Conservation (phyloP, 1,284 basidiomycete species). For the Psilocybe mexicana region DNA sequence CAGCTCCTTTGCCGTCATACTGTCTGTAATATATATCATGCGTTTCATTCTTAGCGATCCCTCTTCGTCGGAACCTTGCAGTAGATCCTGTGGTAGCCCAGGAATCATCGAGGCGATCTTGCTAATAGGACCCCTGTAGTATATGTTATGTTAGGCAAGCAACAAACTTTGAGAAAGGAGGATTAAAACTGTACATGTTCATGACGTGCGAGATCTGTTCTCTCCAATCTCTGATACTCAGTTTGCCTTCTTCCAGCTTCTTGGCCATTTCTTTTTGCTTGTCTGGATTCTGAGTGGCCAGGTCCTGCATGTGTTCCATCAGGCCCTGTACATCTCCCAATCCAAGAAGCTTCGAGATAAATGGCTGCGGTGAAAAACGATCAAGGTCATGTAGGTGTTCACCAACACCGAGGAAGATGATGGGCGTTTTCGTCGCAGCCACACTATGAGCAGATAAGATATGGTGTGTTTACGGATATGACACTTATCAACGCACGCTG, state of each 20-base stretch:
- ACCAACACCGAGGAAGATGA: constrained; percentile 98
- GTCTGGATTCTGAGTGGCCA: constrained; percentile 90
- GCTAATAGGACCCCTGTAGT: constrained; percentile 86
- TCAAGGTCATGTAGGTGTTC: constrained; percentile 97
- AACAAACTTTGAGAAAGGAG: constrained; percentile 2
- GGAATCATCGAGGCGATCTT: constrained; percentile 99
- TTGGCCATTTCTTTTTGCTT: constrained; percentile 98
- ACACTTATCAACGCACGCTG: constrained; percentile 71
- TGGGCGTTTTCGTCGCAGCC: constrained; percentile 97
- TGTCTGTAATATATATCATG: constrained; percentile 99
- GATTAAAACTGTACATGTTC: constrained; percentile 75
- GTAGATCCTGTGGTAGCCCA: constrained; percentile 87
- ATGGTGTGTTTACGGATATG: constrained; percentile 12
- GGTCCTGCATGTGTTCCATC: constrained; percentile 97
- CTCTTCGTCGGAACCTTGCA: constrained; percentile 91
- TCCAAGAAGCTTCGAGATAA: constrained; percentile 95
- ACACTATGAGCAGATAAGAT: constrained; percentile 56
- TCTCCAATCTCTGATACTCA: constrained; percentile 96
- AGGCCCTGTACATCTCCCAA: constrained; percentile 96
- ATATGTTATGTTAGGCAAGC: constrained; percentile 1
- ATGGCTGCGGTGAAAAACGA: constrained; percentile 93
- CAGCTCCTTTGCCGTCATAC: constrained; percentile 92
- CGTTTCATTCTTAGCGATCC: constrained; percentile 91
- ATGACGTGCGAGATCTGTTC: constrained; percentile 98
- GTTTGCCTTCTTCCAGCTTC: constrained; percentile 96